Percentiles rank a stretch among this genome's conserved stretches.
phyloP scores from a whole-genome alignment of 495 filamentous ascomycete species.

The Bombardia bombarda region DNA sequence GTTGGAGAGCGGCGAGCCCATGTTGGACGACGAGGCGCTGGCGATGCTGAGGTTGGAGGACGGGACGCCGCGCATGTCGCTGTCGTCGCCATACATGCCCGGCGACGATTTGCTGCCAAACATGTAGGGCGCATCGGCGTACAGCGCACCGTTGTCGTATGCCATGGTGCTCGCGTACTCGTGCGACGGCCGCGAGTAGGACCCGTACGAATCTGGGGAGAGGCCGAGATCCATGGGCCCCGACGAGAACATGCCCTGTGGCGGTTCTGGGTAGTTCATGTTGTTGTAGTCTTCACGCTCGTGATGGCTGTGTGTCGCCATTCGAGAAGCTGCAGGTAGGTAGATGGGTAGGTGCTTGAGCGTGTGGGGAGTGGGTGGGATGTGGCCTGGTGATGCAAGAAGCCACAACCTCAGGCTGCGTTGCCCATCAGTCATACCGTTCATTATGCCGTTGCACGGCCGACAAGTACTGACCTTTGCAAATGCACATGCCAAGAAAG shows the following conservation, averaged over 20 bases:
- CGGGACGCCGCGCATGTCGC: slow-evolving; percentile 40
- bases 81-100: slow-evolving; percentile 35
- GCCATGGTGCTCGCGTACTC: slow-evolving; percentile 31
- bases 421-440: slow-evolving; percentile 14
- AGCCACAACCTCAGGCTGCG: slow-evolving; percentile 15
- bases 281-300: slow-evolving; percentile 29
- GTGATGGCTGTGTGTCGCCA: slow-evolving; percentile 15
- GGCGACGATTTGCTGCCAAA: slow-evolving; percentile 29
- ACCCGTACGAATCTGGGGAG: slow-evolving; percentile 29
- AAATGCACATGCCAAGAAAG: slow-evolving; percentile 13
- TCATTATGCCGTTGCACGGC: no score
- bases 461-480: slow-evolving; percentile 8
- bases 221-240: slow-evolving; percentile 34
- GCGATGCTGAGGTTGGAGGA: slow-evolving; percentile 61
- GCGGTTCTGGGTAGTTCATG: slow-evolving; percentile 37
- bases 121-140: slow-evolving; percentile 30
- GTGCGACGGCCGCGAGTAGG: slow-evolving; percentile 30
- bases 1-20: slow-evolving; percentile 71
- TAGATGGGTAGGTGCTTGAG: background rate
- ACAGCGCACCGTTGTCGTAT: slow-evolving; percentile 25
- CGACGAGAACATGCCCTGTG: slow-evolving; percentile 26
- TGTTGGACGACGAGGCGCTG: slow-evolving; percentile 71
- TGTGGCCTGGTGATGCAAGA: slow-evolving; percentile 5
- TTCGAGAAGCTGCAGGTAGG: background rate
- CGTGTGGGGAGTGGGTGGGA: background rate